Evolutionary conservation across 169 alveolate genomes (phyloP).

Genomic region (Plasmodium chabaudi): DNA sequence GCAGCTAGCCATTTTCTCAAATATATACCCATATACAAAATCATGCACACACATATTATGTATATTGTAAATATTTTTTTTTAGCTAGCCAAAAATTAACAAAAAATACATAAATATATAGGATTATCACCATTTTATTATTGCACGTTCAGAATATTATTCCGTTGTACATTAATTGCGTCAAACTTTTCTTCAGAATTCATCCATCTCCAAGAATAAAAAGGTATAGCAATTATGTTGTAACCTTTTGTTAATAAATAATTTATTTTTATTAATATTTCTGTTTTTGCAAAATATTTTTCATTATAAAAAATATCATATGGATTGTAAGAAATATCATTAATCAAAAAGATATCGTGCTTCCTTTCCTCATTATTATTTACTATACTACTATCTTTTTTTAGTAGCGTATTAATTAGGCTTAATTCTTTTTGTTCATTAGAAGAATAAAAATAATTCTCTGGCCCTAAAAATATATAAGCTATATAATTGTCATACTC

Average conservation of each 20-base stretch:
- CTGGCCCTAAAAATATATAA: constrained; percentile 51
- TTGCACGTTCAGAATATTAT: constrained; percentile 16
- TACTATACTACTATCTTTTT: neutral
- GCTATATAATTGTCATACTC: constrained; percentile 71
- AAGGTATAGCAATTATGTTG: constrained; percentile 59
- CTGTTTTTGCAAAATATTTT: constrained; percentile 45
- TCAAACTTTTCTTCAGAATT: constrained; percentile 23
- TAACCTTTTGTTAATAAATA: constrained; percentile 66
- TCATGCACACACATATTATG: no score
- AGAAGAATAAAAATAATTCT: constrained; percentile 45
- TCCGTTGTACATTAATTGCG: constrained; percentile 3
- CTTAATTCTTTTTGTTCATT: neutral
- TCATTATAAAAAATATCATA: constrained; percentile 59
- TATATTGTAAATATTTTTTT: no score
- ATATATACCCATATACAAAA: no score
- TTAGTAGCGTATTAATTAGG: neutral
- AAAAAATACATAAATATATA: neutral
- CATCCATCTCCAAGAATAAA: constrained; percentile 69
- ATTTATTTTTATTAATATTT: constrained; percentile 53
- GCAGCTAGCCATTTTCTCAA: no score
- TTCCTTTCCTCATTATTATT: neutral
- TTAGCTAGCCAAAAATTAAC: neutral
- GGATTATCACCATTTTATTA: neutral
- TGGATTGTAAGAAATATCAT: constrained; percentile 43
- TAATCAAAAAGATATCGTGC: constrained; percentile 27